Percentiles rank a stretch among this genome's conserved stretches.
Evolutionary conservation across 805 yeast species (phyloP).

Genomic region (Candida maltosa): DNA sequence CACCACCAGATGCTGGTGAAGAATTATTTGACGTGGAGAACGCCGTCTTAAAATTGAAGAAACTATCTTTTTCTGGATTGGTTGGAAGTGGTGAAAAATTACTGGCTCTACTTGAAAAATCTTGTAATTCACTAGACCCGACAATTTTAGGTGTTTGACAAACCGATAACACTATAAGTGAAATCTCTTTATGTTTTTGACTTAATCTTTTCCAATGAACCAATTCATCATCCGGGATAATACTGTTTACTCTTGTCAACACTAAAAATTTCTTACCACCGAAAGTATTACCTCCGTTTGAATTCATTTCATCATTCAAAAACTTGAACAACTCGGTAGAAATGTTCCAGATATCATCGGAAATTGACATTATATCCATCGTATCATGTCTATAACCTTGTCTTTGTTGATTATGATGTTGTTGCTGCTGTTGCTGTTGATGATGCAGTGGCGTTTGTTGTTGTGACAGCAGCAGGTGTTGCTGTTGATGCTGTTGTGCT

Average conservation of each 20-base stretch:
- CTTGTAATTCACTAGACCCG: constrained; percentile 17
- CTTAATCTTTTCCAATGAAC: constrained; percentile 77
- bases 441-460: background rate
- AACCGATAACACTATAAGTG: constrained; percentile 68
- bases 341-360: constrained; percentile 64
- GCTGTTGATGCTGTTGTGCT: constrained; percentile 5
- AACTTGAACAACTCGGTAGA: constrained; percentile 45
- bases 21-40: constrained; percentile 16
- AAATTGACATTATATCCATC: constrained; percentile 42
- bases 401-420: too few species aligned
- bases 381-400: constrained; percentile 10
- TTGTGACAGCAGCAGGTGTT: background rate
- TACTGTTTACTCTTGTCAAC: constrained; percentile 66
- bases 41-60: constrained; percentile 6
- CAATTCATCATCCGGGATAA: constrained; percentile 78
- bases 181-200: constrained; percentile 51
- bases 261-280: constrained; percentile 62
- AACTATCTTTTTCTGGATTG: constrained; percentile 2
- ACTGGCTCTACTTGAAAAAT: background rate
- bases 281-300: constrained; percentile 26
- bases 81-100: background rate
- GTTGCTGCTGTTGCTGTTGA: background rate
- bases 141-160: constrained; percentile 52
- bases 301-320: constrained; percentile 30
- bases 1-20: constrained; percentile 16